These are phyloP conservation scores for Fusarium devonianum DNA, from an alignment of 2,329 filamentous ascomycete genomes.

Conservation along the genomic window DNA sequence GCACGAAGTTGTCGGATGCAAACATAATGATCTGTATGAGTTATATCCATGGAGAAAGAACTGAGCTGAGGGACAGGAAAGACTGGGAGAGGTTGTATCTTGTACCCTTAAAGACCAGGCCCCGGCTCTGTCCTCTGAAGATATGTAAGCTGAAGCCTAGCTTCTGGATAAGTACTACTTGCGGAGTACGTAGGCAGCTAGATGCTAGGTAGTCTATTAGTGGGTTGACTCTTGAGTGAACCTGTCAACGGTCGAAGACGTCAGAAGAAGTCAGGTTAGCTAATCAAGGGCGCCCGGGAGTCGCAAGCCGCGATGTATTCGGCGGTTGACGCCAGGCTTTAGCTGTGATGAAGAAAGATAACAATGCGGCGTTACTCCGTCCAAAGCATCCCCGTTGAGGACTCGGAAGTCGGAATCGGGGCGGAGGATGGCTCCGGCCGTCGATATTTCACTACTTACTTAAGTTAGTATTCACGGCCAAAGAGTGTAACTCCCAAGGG, in stretches of 20 bases:
- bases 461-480: too few relatives aligned
- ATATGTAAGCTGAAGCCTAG: constrained; percentile 28
- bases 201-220: constrained; percentile 8
- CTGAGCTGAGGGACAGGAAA: neutral
- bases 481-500: neutral
- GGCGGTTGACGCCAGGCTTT: neutral
- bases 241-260: constrained; percentile 18
- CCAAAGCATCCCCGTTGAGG: neutral
- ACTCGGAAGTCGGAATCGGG: neutral
- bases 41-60: constrained; percentile 2
- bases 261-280: constrained; percentile 13
- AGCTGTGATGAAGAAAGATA: constrained; percentile 1
- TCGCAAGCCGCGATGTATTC: constrained; percentile 4
- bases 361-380: neutral
- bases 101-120: constrained; percentile 17
- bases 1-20: constrained; percentile 17
- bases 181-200: constrained; percentile 12
- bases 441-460: too few relatives aligned
- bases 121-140: too few relatives aligned
- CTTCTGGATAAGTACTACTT: neutral
- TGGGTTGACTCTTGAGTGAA: constrained; percentile 19
- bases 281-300: constrained; percentile 9
- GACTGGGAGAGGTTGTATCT: constrained; percentile 13
- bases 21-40: constrained; percentile 22
- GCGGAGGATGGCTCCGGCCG: constrained; percentile 6